Evolutionary conservation across 2,329 filamentous ascomycete species (phyloP).

Genomic region (Pseudopithomyces chartarum): DNA sequence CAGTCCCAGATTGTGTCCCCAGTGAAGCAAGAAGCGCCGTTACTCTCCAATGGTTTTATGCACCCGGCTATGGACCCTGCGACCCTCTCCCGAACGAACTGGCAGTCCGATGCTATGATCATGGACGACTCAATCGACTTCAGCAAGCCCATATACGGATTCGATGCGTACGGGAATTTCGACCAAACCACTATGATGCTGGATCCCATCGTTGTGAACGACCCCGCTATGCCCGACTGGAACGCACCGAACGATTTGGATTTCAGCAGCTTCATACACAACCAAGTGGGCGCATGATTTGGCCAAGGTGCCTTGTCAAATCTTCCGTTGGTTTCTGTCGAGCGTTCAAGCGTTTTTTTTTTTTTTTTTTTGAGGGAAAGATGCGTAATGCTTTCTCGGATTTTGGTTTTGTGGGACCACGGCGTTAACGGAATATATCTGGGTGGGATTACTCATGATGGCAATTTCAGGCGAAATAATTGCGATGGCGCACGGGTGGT

Average conservation of each 20-base stretch:
- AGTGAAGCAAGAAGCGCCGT: slow-evolving; percentile 37
- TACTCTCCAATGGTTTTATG: slow-evolving; percentile 38
- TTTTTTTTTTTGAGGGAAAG: too few relatives aligned
- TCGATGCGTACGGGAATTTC: slow-evolving; percentile 37
- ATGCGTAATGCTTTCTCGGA: slow-evolving; percentile 25
- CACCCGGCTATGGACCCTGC: slow-evolving; percentile 37
- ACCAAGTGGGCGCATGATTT: slow-evolving; percentile 38
- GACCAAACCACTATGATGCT: slow-evolving; percentile 41
- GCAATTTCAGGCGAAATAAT: slow-evolving; percentile 17
- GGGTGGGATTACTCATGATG: slow-evolving; percentile 18
- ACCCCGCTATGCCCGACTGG: slow-evolving; percentile 43
- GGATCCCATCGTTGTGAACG: slow-evolving; percentile 35
- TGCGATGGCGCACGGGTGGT: slow-evolving; percentile 8
- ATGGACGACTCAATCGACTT: slow-evolving; percentile 45
- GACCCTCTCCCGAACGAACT: slow-evolving; percentile 31
- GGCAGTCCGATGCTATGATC: slow-evolving; percentile 42
- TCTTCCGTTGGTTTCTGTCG: slow-evolving; percentile 28
- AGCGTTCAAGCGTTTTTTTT: slow-evolving; percentile 45
- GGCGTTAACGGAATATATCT: slow-evolving; percentile 25
- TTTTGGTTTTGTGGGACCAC: slow-evolving; percentile 18
- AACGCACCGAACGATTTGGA: slow-evolving; percentile 41
- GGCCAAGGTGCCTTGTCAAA: slow-evolving; percentile 15
- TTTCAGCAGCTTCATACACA: slow-evolving; percentile 44
- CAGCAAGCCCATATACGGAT: slow-evolving; percentile 39
- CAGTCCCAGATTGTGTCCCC: slow-evolving; percentile 39